phyloP scores from a whole-genome alignment of 345 rosid species.

The Citrus glauca region DNA sequence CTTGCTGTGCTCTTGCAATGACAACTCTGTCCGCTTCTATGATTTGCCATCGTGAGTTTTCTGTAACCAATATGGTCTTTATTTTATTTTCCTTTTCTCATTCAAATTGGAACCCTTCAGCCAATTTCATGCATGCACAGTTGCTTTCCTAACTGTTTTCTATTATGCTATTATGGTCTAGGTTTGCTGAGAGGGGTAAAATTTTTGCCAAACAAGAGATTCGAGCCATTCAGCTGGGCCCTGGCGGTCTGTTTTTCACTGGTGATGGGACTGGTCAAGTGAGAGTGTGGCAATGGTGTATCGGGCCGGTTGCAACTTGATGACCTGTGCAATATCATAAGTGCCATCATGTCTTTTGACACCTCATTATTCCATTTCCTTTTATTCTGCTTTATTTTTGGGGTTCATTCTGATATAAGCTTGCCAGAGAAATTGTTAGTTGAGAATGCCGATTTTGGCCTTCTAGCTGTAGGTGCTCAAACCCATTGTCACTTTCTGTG shows the following conservation, averaged over 20 bases:
- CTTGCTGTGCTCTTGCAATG: constrained; percentile 77
- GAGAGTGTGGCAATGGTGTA: constrained; percentile 82
- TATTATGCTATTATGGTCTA: constrained; percentile 18
- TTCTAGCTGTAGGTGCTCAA: constrained; percentile 6
- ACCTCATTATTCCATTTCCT: not conserved
- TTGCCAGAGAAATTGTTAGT: constrained; percentile 13
- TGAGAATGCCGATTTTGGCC: constrained; percentile 19
- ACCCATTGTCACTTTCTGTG: not conserved
- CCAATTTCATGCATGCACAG: not conserved
- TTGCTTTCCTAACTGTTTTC: not conserved
- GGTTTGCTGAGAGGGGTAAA: constrained; percentile 89
- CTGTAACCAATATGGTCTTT: not conserved
- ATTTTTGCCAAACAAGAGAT: constrained; percentile 81
- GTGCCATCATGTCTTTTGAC: constrained; percentile 11
- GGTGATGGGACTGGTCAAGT: constrained; percentile 95
- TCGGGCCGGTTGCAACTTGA: constrained; percentile 36
- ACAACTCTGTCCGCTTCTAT: constrained; percentile 57
- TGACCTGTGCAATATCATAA: constrained; percentile 10
- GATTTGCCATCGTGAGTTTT: constrained; percentile 94
- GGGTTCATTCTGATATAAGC: not conserved
- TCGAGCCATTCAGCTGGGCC: constrained; percentile 76
- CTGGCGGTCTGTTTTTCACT: constrained; percentile 80
- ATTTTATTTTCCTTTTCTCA: not conserved
- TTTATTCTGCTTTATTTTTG: constrained; percentile 7
- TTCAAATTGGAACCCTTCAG: not conserved